Base-by-base conservation (phyloP, 2,329 filamentous ascomycete genomes). In the Fusarium verrucosum region DNA sequence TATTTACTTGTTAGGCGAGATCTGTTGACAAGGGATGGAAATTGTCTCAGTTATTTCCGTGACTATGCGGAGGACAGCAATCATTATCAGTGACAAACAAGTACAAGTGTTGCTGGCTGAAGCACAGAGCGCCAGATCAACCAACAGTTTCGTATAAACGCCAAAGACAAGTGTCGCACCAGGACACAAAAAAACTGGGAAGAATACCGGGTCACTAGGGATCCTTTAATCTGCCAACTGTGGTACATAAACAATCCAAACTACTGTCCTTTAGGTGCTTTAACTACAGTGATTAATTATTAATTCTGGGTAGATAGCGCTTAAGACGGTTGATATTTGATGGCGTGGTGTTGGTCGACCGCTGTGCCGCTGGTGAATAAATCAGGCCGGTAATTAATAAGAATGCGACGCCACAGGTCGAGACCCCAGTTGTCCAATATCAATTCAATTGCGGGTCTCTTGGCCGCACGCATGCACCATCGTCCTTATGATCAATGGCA, bases 191-290 rank as follows among this genome's bases (percentile, higher is more conserved):
- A 61, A 64, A 65, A 60, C 45, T 16, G 28, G 54, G 41, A 56
- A 59, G 25, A 65, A 64, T n/a, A 60, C 32, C 40, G 61, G 61
- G 61, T 56, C 60, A 25, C 19, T 35, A 11, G 44, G 40, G 47
- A 55, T 65, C 60, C 61, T 65, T 64, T 65, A 60, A 65, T 65
- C 55, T 65, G 41, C 38, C 9, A 40, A 38, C 25, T 33, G 49
- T 42, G 37, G n/a, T 38, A 50, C 35, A 25, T 42, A 45, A 47
- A 45, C n/a, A 25, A 35, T 14, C n/a, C n/a, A n/a, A n/a, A n/a
- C n/a, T n/a, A 50, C 40, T 28, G 23, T 46, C 20, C 20, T 13
- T 14, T 13, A 10, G n/a, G n/a, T n/a, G n/a, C n/a, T n/a, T n/a
- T n/a, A n/a, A n/a, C n/a, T n/a, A n/a, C 16, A 28, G 13, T 13